Base-by-base conservation (phyloP, 306 rosid species). In the Quercus rubra region DNA sequence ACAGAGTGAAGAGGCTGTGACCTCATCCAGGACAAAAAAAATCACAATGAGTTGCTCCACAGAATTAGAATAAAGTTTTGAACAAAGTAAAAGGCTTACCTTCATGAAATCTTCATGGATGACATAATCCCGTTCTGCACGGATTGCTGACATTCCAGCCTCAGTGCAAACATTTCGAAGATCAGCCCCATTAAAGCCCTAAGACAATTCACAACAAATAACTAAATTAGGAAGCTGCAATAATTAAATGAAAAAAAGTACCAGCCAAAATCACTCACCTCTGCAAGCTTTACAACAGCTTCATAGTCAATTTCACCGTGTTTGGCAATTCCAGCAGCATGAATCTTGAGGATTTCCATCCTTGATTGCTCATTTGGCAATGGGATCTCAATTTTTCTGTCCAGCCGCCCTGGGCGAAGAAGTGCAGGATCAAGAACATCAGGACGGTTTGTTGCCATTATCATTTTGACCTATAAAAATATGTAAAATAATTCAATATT, bases 131-230 rank as follows among this genome's bases (percentile, higher is more conserved):
- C 99, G 93, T 78, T 96, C 99, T 14, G 96, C 99, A 20, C 99
- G 96, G 77, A 96, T 96, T 4, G 99, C 99, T 7, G 93, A 85
- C 98, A 95, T 95, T 76, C 99, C 99, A 82, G 99, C 99, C 86
- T 96, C 99, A 0, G 99, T 91, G 88, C 99, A 96, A 70, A 96
- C 92, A 75, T 96, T 96, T 55, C 99, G 92, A 41, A 96, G 91
- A 82, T 96, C 99, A 73, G 99, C 98, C 43, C 98, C 98, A 81
- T 96, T 96, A 78, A 93, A 93, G 63, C 98, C 99, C 99, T 95
- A 83, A 21, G 33, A 80, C 41, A 72, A 64, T 35, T 76, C 20
- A 71, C 55, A 78, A 71, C 61, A 74, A 52, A 49, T 31, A 67
- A 77, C 49, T 69, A 27, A 55, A 76, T 81, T 72, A 83, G 72